Evolutionary conservation across 805 yeast species (phyloP).

Genomic region (Zygotorulaspora florentina): DNA sequence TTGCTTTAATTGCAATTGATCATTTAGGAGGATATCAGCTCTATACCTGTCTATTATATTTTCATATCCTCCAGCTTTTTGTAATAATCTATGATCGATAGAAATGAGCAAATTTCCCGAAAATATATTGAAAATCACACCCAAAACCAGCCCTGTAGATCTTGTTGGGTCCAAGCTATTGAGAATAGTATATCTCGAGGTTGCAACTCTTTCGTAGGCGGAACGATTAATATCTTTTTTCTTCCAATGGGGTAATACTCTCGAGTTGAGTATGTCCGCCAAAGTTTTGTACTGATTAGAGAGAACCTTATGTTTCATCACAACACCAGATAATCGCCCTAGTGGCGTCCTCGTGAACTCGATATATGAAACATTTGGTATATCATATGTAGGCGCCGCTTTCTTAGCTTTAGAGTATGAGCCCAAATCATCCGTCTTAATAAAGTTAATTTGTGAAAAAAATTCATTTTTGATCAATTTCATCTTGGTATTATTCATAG

Average conservation of each 20-base stretch:
- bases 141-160: conserved; percentile 82
- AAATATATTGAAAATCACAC: conserved; percentile 74
- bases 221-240: conserved; percentile 46
- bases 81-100: conserved; percentile 71
- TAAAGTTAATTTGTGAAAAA: conserved; percentile 29
- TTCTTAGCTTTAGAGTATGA: conserved; percentile 56
- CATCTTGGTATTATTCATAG: conserved; percentile 35
- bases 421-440: conserved; percentile 85
- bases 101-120: conserved; percentile 79
- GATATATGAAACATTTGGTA: conserved; percentile 85
- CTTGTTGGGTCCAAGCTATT: conserved; percentile 66
- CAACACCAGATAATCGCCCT: conserved; percentile 91
- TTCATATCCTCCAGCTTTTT: conserved; percentile 83
- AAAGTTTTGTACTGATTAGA: conserved; percentile 83
- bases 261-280: conserved; percentile 62
- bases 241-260: conserved; percentile 41
- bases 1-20: conserved; percentile 81
- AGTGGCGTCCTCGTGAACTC: conserved; percentile 87
- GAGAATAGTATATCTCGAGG: conserved; percentile 49
- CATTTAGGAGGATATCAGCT: conserved; percentile 75
- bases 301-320: conserved; percentile 82
- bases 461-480: conserved; percentile 32
- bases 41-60: conserved; percentile 64
- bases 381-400: conserved; percentile 59
- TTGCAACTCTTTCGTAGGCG: conserved; percentile 31